phyloP scores from a whole-genome alignment of 192 early-diverging fungal genomes.

The Umbelopsis isabellina region DNA sequence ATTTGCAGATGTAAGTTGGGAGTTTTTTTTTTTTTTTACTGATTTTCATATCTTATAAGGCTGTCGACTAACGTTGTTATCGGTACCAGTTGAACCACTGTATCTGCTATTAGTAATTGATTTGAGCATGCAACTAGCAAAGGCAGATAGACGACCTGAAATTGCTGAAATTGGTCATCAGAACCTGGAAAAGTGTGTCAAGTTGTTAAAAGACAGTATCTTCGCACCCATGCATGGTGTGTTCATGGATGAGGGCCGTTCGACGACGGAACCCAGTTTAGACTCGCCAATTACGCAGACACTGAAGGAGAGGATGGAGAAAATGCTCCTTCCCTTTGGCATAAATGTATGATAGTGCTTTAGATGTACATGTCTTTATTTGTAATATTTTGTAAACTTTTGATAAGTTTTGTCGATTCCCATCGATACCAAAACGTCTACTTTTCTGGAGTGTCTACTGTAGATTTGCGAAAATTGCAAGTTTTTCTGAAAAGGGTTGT shows the following conservation, averaged over 20 bases:
- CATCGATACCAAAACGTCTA: no score
- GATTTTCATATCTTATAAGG: no score
- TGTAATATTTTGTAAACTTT: slow-evolving; percentile 17
- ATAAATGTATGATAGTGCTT: slow-evolving; percentile 6
- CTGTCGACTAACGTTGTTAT: not conserved
- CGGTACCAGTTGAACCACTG: not conserved
- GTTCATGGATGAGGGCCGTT: not conserved
- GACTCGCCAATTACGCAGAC: not conserved
- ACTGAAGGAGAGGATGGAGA: slow-evolving; percentile 4
- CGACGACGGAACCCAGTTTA: not conserved
- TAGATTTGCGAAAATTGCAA: slow-evolving; percentile 1
- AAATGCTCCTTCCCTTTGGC: slow-evolving; percentile 9
- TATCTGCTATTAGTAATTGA: not conserved
- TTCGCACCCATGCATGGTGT: slow-evolving; percentile 16
- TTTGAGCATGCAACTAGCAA: not conserved
- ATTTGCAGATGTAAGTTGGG: slow-evolving; percentile 17
- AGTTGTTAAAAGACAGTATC: slow-evolving; percentile 4
- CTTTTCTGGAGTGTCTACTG: no score
- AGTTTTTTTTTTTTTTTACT: no score
- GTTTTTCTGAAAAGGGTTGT: not conserved
- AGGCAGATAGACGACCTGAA: not conserved
- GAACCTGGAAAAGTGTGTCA: not conserved
- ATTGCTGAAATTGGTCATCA: not conserved
- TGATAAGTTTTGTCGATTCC: no score
- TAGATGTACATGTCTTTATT: slow-evolving; percentile 21